Base-by-base conservation (phyloP, 2,329 filamentous ascomycete genomes). In the Penicillium sp. region DNA sequence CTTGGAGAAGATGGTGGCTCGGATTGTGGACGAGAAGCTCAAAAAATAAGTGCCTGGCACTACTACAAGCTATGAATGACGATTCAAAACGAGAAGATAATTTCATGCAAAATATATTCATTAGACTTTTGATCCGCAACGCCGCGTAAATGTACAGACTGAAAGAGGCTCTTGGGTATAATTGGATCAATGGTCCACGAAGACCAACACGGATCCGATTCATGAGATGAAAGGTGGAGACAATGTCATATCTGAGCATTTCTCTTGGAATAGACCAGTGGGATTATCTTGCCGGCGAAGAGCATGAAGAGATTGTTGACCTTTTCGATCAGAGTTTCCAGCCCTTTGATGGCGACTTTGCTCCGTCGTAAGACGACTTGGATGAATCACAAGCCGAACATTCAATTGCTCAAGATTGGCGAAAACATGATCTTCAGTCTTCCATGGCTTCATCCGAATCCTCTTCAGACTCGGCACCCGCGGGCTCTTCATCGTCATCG, bases 21-120 rank as follows among this genome's bases (percentile, higher is more conserved):
- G 77, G 51, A 74, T 93, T 46, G 80, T 95, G 10, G 83, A 87
- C 23, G 79, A 84, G 62, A 80, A 75, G 57, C 62, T 85, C 57
- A 70, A 71, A 56, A 53, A 54, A 48, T 55, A 45, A 52, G 18
- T 22, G 18, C 5, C 9, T 22, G 5, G 9, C 18, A 16, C 6
- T 26, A 39, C 30, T 11, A 28, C 14, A 25, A 27, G 25, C 18
- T 26, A 36, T 15, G 30, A 31, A 34, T 32, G 16, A 47, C 32
- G 45, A 31, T 39, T 37, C 20, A 42, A 12, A 35, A 45, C 25
- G 22, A 44, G 36, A 32, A 28, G 30, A 20, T 30, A 39, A 36
- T 32, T 28, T 34, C 30, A 39, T 32, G 17, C 30, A 33, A 23
- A 27, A 39, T 34, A 31, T 26, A 37, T 35, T 30, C 32, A n/a